Evolutionary conservation across 768 basidiomycete species (phyloP).

Genomic region (Imleria badia): DNA sequence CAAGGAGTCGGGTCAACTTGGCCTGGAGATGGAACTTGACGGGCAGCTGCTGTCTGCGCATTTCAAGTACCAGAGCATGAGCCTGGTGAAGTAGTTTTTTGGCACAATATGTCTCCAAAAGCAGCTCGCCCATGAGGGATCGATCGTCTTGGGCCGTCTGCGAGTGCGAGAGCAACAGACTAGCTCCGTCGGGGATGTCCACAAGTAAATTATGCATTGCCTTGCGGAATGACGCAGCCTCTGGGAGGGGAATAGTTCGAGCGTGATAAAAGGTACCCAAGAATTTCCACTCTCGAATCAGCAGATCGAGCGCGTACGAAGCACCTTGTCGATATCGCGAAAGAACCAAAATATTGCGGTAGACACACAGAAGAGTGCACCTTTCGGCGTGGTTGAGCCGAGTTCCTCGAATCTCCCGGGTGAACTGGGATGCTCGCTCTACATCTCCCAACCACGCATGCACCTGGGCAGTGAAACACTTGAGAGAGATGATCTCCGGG

Average conservation of each 20-base stretch:
- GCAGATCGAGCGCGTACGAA: constrained; percentile 36
- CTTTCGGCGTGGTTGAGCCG: constrained; percentile 22
- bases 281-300: constrained; percentile 40
- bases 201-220: constrained; percentile 28
- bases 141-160: constrained; percentile 30
- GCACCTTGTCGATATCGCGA: constrained; percentile 34
- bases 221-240: constrained; percentile 29
- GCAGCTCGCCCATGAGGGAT: constrained; percentile 36
- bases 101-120: constrained; percentile 42
- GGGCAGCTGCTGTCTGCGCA: constrained; percentile 37
- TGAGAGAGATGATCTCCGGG: constrained; percentile 15
- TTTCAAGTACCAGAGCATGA: constrained; percentile 39
- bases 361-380: constrained; percentile 29
- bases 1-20: constrained; percentile 43
- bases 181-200: constrained; percentile 34
- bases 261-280: constrained; percentile 25
- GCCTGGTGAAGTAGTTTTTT: constrained; percentile 36
- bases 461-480: constrained; percentile 33
- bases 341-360: constrained; percentile 39
- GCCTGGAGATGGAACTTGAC: constrained; percentile 32
- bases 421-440: constrained; percentile 32
- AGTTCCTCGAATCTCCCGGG: constrained; percentile 26
- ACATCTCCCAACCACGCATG: constrained; percentile 39
- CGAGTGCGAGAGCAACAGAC: constrained; percentile 20
- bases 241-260: constrained; percentile 3